Conservation (phyloP, 2,329 filamentous ascomycete species). For the Trichoderma afroharzianum region DNA sequence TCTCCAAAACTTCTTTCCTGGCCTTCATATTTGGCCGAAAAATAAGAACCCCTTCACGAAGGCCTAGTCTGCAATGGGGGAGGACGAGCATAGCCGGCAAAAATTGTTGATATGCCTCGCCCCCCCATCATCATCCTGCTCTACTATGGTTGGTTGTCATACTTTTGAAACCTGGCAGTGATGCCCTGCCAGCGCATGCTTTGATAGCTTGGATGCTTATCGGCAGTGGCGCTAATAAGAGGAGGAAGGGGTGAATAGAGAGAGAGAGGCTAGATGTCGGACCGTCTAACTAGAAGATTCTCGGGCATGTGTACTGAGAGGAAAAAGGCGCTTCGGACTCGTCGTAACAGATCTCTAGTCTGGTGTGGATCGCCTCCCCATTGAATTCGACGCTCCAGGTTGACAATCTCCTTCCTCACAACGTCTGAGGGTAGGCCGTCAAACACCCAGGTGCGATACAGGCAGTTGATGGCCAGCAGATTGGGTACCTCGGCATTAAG, state of each 20-base stretch:
- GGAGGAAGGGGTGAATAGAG: background rate
- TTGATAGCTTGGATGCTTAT: background rate
- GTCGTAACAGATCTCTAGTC: constrained; percentile 26
- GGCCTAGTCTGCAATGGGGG: background rate
- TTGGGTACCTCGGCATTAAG: constrained; percentile 29
- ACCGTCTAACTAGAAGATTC: background rate
- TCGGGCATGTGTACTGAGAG: constrained; percentile 18
- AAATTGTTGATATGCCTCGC: background rate
- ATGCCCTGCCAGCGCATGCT: background rate
- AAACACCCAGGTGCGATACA: constrained; percentile 29
- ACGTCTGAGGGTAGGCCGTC: constrained; percentile 30
- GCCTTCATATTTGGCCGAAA: background rate
- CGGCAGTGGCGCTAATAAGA: background rate
- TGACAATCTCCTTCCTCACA: constrained; percentile 25
- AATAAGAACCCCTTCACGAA: background rate
- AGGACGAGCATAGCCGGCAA: background rate
- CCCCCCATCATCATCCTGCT: background rate
- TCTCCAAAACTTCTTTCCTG: background rate
- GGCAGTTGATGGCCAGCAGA: constrained; percentile 30
- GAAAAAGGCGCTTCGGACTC: constrained; percentile 12
- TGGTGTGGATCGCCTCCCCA: constrained; percentile 29
- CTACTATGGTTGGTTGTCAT: background rate
- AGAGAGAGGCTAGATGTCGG: background rate
- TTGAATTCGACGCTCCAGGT: constrained; percentile 29
- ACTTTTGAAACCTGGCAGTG: background rate